These are phyloP conservation scores for Ascochyta koolunga DNA, from an alignment of 2,329 filamentous ascomycete genomes.

Conservation along the genomic window DNA sequence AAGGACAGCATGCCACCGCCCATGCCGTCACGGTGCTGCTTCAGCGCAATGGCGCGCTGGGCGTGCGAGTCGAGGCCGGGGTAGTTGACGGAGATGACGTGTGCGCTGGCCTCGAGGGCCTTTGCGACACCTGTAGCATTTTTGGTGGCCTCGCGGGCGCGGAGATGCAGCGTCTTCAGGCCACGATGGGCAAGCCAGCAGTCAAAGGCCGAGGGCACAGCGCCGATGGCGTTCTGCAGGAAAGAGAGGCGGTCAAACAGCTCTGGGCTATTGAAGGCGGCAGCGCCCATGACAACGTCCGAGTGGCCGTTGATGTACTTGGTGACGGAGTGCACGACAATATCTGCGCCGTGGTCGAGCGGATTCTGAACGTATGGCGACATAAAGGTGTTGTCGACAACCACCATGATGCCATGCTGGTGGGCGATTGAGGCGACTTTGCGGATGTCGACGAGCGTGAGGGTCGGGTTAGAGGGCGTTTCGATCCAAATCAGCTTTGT, in stretches of 20 bases:
- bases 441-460: conserved; percentile 90
- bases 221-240: conserved; percentile 96
- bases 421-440: conserved; percentile 84
- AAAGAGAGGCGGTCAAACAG: conserved; percentile 81
- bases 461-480: conserved; percentile 90
- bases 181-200: conserved; percentile 97
- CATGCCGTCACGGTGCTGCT: conserved; percentile 92
- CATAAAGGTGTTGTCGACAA: conserved; percentile 99
- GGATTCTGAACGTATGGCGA: conserved; percentile 97
- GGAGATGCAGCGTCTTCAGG: conserved; percentile 93
- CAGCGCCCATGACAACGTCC: conserved; percentile 97
- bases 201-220: conserved; percentile 93
- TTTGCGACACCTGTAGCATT: conserved; percentile 81
- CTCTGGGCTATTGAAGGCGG: conserved; percentile 87
- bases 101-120: conserved; percentile 77
- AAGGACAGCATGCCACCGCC: conserved; percentile 98
- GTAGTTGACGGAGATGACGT: conserved; percentile 93
- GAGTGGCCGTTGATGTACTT: conserved; percentile 99
- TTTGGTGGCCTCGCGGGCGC: conserved; percentile 79
- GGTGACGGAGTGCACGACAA: conserved; percentile 95
- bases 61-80: conserved; percentile 88
- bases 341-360: conserved; percentile 91
- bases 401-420: conserved; percentile 85
- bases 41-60: conserved; percentile 80
- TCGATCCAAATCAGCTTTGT: conserved; percentile 99